Conservation (phyloP, 768 basidiomycete species). For the Phlegmacium glaucopus region DNA sequence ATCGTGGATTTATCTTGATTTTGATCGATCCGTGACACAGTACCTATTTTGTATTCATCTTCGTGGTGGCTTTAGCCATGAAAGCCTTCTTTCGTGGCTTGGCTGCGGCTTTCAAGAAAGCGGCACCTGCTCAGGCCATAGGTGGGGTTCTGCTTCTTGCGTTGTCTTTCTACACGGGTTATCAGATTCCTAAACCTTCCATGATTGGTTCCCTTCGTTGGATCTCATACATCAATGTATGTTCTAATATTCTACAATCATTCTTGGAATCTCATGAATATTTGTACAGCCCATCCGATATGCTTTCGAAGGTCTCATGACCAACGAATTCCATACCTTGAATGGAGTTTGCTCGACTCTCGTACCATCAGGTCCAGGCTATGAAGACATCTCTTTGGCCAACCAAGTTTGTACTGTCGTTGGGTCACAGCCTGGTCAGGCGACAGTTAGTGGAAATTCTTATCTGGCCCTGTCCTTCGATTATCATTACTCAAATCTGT, state of each 20-base stretch:
- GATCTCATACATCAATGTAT: slow-evolving; percentile 46
- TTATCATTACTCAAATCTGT: too few species aligned
- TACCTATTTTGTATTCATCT: slow-evolving; percentile 56
- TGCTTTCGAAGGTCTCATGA: slow-evolving; percentile 66
- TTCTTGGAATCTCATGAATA: too few species aligned
- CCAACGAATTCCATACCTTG: slow-evolving; percentile 79
- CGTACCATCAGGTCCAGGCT: slow-evolving; percentile 61
- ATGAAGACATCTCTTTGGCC: slow-evolving; percentile 47
- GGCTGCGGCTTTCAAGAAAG: slow-evolving; percentile 55
- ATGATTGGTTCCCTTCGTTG: slow-evolving; percentile 71
- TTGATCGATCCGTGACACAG: slow-evolving; percentile 45
- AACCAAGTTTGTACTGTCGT: slow-evolving; percentile 77
- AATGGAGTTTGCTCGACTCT: slow-evolving; percentile 56
- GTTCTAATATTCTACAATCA: too few species aligned
- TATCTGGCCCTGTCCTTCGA: slow-evolving; percentile 49
- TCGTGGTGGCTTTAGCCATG: slow-evolving; percentile 59
- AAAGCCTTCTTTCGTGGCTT: slow-evolving; percentile 73
- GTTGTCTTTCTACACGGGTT: slow-evolving; percentile 29
- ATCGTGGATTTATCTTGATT: too few species aligned
- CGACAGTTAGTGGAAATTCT: slow-evolving; percentile 53
- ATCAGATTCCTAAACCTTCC: slow-evolving; percentile 50
- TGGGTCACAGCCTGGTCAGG: slow-evolving; percentile 57
- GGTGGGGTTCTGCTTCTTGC: slow-evolving; percentile 40
- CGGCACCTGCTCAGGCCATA: slow-evolving; percentile 61
- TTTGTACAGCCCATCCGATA: background rate